Percentiles rank a stretch among this genome's conserved stretches.
Evolutionary conservation across 345 rosid species (phyloP).

Genomic region (Mangifera indica): DNA sequence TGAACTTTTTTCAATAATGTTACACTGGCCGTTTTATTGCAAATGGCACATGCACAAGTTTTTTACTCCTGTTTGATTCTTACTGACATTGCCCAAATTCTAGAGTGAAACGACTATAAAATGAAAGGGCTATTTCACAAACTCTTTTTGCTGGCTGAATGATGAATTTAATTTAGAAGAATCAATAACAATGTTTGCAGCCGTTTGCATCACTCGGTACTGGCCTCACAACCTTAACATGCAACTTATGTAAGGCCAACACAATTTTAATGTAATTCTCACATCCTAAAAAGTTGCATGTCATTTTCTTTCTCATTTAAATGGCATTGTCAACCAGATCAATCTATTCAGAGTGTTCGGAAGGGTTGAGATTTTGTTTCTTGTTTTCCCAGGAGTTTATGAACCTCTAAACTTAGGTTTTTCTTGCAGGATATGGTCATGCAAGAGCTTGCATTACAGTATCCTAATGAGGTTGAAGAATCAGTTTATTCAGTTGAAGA

Average conservation of each 20-base stretch:
- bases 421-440: slow-evolving; percentile 44
- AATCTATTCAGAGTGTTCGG: not conserved
- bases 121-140: not conserved
- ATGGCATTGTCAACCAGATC: not conserved
- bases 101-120: not conserved
- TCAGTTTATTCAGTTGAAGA: slow-evolving; percentile 52
- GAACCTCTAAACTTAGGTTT: slow-evolving; percentile 13
- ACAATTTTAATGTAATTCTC: not conserved
- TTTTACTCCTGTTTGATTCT: not conserved
- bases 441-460: slow-evolving; percentile 30
- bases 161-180: not conserved
- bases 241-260: not conserved
- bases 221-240: not conserved
- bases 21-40: not conserved
- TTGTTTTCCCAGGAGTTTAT: not conserved
- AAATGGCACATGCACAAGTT: not conserved
- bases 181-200: not conserved
- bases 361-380: not conserved
- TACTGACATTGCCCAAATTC: not conserved
- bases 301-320: not conserved
- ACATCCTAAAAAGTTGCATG: not conserved
- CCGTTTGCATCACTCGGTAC: not conserved
- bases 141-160: not conserved
- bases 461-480: slow-evolving; percentile 40
- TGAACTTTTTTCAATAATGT: not conserved